phyloP scores from a whole-genome alignment of 352 stramenopile species.

The Phytophthora crassamura region DNA sequence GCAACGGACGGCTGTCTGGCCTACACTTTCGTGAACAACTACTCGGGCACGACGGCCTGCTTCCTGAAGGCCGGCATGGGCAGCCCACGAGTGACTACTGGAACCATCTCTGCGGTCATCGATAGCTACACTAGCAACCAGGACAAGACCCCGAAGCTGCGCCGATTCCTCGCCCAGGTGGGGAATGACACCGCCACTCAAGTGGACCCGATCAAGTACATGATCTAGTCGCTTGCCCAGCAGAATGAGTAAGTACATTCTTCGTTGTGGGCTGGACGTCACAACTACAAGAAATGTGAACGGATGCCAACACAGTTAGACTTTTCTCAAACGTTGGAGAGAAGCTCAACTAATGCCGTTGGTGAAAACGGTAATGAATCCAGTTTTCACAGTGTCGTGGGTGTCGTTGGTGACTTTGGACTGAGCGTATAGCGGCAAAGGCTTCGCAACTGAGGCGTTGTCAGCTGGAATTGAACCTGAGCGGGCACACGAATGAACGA shows the following conservation, averaged over 20 bases:
- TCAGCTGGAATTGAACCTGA: neutral
- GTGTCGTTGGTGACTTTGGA: too few species aligned
- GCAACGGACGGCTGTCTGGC: constrained; percentile 46
- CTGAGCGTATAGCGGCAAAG: too few species aligned
- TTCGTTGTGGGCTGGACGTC: neutral
- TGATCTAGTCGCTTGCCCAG: constrained; percentile 6
- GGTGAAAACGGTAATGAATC: too few species aligned
- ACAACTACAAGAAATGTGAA: too few species aligned
- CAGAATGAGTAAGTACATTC: neutral
- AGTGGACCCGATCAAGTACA: constrained; percentile 11
- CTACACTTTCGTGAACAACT: constrained; percentile 60
- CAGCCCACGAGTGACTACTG: constrained; percentile 12
- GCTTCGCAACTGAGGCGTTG: too few species aligned
- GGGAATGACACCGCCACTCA: constrained; percentile 3
- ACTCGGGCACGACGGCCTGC: constrained; percentile 38
- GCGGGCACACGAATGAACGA: neutral
- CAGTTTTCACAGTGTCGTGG: too few species aligned
- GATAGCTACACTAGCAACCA: constrained; percentile 37
- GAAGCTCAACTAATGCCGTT: too few species aligned
- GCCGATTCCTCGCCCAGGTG: constrained; percentile 10
- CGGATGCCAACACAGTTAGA: too few species aligned
- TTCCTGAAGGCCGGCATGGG: constrained; percentile 44
- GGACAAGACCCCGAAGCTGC: constrained; percentile 30
- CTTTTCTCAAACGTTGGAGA: too few species aligned
- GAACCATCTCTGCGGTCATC: constrained; percentile 35